These are phyloP conservation scores for Craspedostauros australis DNA, from an alignment of 108 stramenopile species.

Conservation along the genomic window DNA sequence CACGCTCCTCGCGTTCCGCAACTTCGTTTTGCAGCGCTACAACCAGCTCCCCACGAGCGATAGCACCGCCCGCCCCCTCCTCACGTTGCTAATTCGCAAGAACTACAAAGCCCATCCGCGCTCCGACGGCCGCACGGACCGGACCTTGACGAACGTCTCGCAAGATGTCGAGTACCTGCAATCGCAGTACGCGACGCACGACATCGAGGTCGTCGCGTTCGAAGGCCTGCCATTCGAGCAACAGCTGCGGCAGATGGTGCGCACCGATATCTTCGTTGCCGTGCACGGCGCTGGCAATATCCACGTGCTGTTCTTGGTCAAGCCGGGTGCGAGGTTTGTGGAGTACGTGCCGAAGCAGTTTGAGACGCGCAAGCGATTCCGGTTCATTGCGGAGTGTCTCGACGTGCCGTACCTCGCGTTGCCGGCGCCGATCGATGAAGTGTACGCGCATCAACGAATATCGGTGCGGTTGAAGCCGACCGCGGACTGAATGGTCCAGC, in stretches of 20 bases:
- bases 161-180: slow-evolving; percentile 3
- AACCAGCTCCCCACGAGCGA: not conserved
- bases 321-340: slow-evolving; percentile 2
- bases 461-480: too few relatives aligned
- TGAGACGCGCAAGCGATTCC: slow-evolving; percentile 1
- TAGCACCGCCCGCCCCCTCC: not conserved
- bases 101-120: slow-evolving; percentile 14
- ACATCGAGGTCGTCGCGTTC: slow-evolving; percentile 5
- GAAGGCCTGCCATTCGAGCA: slow-evolving; percentile 10
- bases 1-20: slow-evolving; percentile 9
- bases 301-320: slow-evolving; percentile 19
- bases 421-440: slow-evolving; percentile 1
- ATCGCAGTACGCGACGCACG: slow-evolving; percentile 3
- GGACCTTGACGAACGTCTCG: slow-evolving; percentile 1
- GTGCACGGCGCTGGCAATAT: slow-evolving; percentile 22
- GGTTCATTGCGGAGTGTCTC: slow-evolving; percentile 15
- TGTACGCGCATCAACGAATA: not conserved
- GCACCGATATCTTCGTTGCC: slow-evolving; percentile 12
- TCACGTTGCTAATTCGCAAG: slow-evolving; percentile 12
- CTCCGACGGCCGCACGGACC: slow-evolving; percentile 8
- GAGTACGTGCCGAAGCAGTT: slow-evolving; percentile 19
- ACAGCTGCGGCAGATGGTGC: slow-evolving; percentile 1
- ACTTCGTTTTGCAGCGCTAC: slow-evolving; percentile 14
- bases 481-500: too few relatives aligned
- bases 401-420: not conserved